Base-by-base conservation (phyloP, 2,329 filamentous ascomycete genomes). In the Dactylellina cionopaga region DNA sequence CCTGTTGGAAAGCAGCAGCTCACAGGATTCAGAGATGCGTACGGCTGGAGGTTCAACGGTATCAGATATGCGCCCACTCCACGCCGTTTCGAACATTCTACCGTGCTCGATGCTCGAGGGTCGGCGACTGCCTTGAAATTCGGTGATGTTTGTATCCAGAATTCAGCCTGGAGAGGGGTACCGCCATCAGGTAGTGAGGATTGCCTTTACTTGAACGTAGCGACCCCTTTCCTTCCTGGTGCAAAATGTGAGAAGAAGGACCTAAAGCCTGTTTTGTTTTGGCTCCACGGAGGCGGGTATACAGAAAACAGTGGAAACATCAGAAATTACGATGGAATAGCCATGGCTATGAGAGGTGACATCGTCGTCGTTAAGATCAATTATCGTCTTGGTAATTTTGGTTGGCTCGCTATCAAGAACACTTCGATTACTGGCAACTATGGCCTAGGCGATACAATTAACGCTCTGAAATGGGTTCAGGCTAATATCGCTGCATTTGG, bases 241-340 rank as follows among this genome's bases (percentile, higher is more conserved):
- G 11, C 9, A 15, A 6, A 44, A n/a, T 4, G 1, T 10, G 25
- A 33, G 6, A 55, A 55, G 29, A 49, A 35, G 5, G 43, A 51
- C 3, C 24, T 63, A 7, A 70, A 70, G 29, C 65, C 65, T 6
- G 65, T 70, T 5, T 19, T 70, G n/a, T 56, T 70, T 11, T 70
- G 85, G 84, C 1, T 81, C 85, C 5, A 83, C 80, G 62, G 80
- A 81, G 33, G 87, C 86, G 1, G 83, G 76, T 78, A 82, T 74
- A 76, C 80, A 70, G 85, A 87, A 69, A 81, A 84, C 4, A 83
- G 87, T 55, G 90, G 90, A 77, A 90, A 90, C 75, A 80, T 88
- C 64, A 85, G 84, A 11, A 85, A 84, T 69, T 83, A 89, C 41
- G 85, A 90, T 6, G 79, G 83, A 41, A 82, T 84, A 19, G 82